Evolutionary conservation across 768 basidiomycete genomes (phyloP), one percentile per base, ranked within the genome.

Genomic region (Leccinum rimulosum): DNA sequence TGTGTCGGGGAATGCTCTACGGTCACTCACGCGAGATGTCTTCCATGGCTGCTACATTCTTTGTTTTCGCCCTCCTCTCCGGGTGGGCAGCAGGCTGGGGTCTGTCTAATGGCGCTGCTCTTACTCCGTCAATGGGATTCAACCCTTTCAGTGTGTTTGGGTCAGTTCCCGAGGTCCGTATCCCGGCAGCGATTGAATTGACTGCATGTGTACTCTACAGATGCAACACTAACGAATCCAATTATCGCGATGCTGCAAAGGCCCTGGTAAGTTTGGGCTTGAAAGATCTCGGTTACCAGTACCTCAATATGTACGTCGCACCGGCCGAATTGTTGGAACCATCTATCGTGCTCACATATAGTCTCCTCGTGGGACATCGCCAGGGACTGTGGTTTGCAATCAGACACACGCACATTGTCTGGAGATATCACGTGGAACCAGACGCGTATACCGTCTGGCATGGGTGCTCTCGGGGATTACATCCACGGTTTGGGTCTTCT

Each of bases 381-480:
- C 15, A 63, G 62, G 31, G 62, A 63, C 48, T 63, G 62, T 31
- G 62, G 62, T 19, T 63, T 60, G 60, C 60, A 61, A 33, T 52
- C 54, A 5, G 53, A 53, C 3, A 7, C 35, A 17, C 62, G 62
- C 17, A 31, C 60, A 0, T 10, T 36, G 4, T 55, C 56, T 4
- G 62, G 51, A 10, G 22, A 8, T 38, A 31, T 61, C 53, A 56
- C 27, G 43, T 63, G 60, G 62, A 38, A 63, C 4, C 8, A 54
- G 25, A 57, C 60, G 1, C 52, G 47, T 8, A 58, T 63, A n/a
- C 60, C 62, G 7, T 58, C 62, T 45, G 60, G 62, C n/a, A 58
- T 63, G 19, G 54, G 60, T 35, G 51, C 60, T 2, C 60, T 63
- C 22, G 60, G 53, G 19, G 43, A 52, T 19, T 63, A 61, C 8